A percentile compares a stretch with the other conserved stretches of the same genome.
Conservation (phyloP, 306 rosid genomes). For the Castanopsis chinensis region DNA sequence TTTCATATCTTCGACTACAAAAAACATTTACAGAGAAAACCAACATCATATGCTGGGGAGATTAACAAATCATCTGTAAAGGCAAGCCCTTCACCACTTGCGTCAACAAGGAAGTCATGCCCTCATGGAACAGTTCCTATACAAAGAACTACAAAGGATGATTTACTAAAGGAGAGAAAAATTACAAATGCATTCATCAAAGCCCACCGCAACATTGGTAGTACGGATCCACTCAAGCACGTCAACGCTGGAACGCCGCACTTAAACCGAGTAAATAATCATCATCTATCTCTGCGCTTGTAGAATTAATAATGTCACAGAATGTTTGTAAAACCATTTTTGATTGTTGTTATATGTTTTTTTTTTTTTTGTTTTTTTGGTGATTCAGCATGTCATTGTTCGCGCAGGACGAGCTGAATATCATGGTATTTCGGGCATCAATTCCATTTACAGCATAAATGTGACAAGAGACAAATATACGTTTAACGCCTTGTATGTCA, state of each 20-base stretch:
- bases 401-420: too few relatives aligned
- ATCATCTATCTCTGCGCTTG: not conserved
- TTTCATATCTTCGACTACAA: too few relatives aligned
- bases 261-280: not conserved
- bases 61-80: not conserved
- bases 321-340: too few relatives aligned
- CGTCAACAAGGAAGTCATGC: not conserved
- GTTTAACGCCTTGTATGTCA: not conserved
- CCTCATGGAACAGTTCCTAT: conserved; percentile 27
- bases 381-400: too few relatives aligned
- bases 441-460: not conserved
- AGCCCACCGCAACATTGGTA: not conserved
- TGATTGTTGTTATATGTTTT: too few relatives aligned
- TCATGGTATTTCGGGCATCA: not conserved
- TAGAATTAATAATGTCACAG: too few relatives aligned
- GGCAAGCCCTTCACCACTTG: not conserved
- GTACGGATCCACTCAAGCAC: not conserved
- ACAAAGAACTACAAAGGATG: conserved; percentile 9
- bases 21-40: not conserved
- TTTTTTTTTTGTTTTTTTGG: too few relatives aligned
- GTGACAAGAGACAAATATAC: not conserved
- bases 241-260: not conserved
- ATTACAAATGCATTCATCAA: not conserved
- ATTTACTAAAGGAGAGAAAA: not conserved
- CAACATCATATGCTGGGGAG: not conserved